Percentiles rank a stretch among this genome's conserved stretches.
Evolutionary conservation across 257 asterid genomes (phyloP).

Genomic region (Thymus quinquecostatus): DNA sequence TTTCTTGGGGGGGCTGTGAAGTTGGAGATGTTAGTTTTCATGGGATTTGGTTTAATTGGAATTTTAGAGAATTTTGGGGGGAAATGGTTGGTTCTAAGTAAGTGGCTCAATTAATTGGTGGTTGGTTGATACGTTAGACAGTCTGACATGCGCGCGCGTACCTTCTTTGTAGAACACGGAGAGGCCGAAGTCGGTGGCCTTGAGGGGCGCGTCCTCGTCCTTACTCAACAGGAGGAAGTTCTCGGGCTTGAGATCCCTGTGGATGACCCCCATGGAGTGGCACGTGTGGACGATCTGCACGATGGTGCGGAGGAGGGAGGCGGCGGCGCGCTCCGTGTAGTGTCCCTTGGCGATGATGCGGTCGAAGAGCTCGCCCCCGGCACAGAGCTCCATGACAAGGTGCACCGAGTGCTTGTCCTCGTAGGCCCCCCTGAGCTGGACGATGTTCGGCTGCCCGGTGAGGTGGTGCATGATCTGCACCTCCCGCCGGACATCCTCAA

Average conservation of each 20-base stretch:
- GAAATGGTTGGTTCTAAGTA: too few relatives aligned
- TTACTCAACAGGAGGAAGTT: slow-evolving; percentile 61
- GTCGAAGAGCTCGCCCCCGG: slow-evolving; percentile 71
- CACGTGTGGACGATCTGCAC: slow-evolving; percentile 67
- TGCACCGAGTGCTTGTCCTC: slow-evolving; percentile 70
- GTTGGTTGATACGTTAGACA: not conserved
- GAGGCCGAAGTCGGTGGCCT: slow-evolving; percentile 72
- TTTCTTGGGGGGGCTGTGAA: too few relatives aligned
- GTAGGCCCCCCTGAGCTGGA: slow-evolving; percentile 63
- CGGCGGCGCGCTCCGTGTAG: slow-evolving; percentile 68
- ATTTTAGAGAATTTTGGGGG: too few relatives aligned
- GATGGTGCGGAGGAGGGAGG: slow-evolving; percentile 63
- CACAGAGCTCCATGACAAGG: slow-evolving; percentile 66
- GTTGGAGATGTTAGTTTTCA: too few relatives aligned
- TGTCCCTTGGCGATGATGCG: slow-evolving; percentile 65
- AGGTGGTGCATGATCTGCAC: slow-evolving; percentile 73
- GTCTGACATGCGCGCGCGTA: not conserved
- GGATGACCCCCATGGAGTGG: slow-evolving; percentile 72
- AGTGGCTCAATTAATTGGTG: too few relatives aligned
- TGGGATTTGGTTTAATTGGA: too few relatives aligned
- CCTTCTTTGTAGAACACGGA: slow-evolving; percentile 69
- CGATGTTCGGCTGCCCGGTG: slow-evolving; percentile 64
- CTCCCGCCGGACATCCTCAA: slow-evolving; percentile 67
- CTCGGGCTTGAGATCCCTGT: slow-evolving; percentile 70
- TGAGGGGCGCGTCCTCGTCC: slow-evolving; percentile 62